phyloP scores from a whole-genome alignment of 129 eudicot genomes.

The Scalesia atractyloides region DNA sequence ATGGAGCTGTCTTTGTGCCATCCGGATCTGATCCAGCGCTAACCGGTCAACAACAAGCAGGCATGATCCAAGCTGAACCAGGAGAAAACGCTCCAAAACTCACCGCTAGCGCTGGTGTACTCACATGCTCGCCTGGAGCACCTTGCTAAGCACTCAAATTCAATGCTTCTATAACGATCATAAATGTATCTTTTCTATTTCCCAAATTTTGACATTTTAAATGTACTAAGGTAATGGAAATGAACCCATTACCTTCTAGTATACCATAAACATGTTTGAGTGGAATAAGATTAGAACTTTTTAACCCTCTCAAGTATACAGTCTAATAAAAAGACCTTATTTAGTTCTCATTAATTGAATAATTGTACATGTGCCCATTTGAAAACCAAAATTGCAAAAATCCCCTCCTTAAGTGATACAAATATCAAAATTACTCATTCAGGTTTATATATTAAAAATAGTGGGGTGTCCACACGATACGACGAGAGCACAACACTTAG shows the following conservation, averaged over 20 bases:
- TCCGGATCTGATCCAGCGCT: conserved; percentile 45
- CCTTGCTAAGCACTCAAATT: conserved; percentile 41
- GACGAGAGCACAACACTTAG: too few relatives aligned
- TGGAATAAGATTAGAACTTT: too few relatives aligned
- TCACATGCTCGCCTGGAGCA: conserved; percentile 34
- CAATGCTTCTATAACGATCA: neutral
- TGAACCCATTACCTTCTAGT: conserved; percentile 11
- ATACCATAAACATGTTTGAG: conserved; percentile 12
- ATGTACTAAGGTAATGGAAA: conserved; percentile 21
- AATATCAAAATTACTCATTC: too few relatives aligned
- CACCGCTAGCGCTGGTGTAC: conserved; percentile 54
- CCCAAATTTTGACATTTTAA: neutral
- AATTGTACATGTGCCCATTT: too few relatives aligned
- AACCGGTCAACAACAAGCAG: conserved; percentile 9
- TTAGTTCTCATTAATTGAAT: too few relatives aligned
- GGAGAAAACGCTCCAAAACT: conserved; percentile 43
- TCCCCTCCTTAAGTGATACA: too few relatives aligned
- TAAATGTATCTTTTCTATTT: neutral
- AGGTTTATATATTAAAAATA: too few relatives aligned
- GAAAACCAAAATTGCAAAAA: too few relatives aligned
- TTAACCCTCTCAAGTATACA: too few relatives aligned
- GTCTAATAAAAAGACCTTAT: too few relatives aligned
- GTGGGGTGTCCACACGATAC: too few relatives aligned
- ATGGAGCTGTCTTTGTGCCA: conserved; percentile 61
- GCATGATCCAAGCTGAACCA: conserved; percentile 49